Base-by-base conservation (phyloP, 768 basidiomycete species). In the Phaeotremella skinneri region DNA sequence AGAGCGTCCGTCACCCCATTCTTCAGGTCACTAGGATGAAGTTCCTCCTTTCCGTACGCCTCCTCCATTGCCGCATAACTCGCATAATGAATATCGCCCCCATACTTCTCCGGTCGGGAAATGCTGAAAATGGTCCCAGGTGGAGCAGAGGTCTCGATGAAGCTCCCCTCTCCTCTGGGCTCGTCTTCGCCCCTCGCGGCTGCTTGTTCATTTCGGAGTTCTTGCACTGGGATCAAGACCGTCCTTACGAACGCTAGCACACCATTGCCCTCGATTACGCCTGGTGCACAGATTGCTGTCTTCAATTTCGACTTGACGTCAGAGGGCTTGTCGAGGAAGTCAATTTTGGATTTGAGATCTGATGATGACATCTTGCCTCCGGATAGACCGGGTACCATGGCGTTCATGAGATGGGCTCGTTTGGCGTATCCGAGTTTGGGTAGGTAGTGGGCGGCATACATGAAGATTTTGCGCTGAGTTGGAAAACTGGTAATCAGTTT, bases 331-430 rank as follows among this genome's bases (percentile, higher is more conserved):
- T 98, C 94, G 62, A 99, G 85, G 78, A 98, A 90, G 80, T 99
- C 96, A 75, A 98, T 94, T 79, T 99, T 99, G 63, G 89, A 92
- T 76, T 96, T 90, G 29, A 91, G 91, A 68, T 98, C 94, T 0
- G 94, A 98, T 1, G 92, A 87, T 16, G 92, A 96, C 96, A 99
- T 98, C 75, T 99, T 99, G 17, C 91, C 90, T 30, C 93, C 93
- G 42, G 86, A 86, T 31, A 96, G 82, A 43, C 93, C 92, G 29
- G 93, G 92, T 0, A 98, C 91, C 93, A 98, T 98, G 31, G 84
- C 81, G 79, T 97, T 99, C 96, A 99, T 99, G 45, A 99, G 82
- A 76, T 99, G 96, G 0, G 93, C 89, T 31, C 94, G 90, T 78
- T 96, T 97, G 52, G 81, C 79, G 80, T 97, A 98, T 32, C 94